Evolutionary conservation across 192 early-diverging fungal genomes (phyloP), one percentile per base, ranked within the genome.

Genomic region (Coemansia guatemalensis): DNA sequence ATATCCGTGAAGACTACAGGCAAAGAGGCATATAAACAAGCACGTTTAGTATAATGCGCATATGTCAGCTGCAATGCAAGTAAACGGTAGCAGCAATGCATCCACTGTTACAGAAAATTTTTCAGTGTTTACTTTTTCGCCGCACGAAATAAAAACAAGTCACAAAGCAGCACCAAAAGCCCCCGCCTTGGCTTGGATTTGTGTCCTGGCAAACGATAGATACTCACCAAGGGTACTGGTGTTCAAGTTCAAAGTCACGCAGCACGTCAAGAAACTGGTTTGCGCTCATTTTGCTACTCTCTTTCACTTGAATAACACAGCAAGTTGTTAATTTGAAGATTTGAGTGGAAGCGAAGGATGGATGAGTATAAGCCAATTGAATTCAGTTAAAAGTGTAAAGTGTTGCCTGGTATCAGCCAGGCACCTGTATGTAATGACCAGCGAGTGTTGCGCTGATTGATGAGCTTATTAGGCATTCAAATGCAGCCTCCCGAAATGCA

Each of bases 201-300:
- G 39, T 20, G 23, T 1, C 23, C 24, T 24, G 8, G 14, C 23
- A 25, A 2, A 33, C 25, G 8, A 53, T 35, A 8, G 26, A 58
- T 22, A 64, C 71, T 53, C 68, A 68, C 72, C 65, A 78, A 26
- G 75, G 75, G 48, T 78, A 78, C 51, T 71, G 69, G 59, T 78
- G 75, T 48, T 78, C 75, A 53, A 78, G 55, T 17, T 72, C 66
- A 29, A 59, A 68, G 33, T 56, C 52, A 44, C 69, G 69, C 23
- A 78, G 56, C n/a, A 55, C 57, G 51, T 71, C 69, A 2, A 78
- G 68, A 35, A 72, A 72, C 25, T 78, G 65, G 58, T 67, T 67
- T 27, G 69, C 65, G 33, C 75, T 78, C 75, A 78, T 75, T 17
- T 14, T 55, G 25, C 39, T 1, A 3, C 2, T 3, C 39, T 44